These are phyloP conservation scores for Lyophyllum atratum DNA, from an alignment of 768 basidiomycete species.

Conservation along the genomic window DNA sequence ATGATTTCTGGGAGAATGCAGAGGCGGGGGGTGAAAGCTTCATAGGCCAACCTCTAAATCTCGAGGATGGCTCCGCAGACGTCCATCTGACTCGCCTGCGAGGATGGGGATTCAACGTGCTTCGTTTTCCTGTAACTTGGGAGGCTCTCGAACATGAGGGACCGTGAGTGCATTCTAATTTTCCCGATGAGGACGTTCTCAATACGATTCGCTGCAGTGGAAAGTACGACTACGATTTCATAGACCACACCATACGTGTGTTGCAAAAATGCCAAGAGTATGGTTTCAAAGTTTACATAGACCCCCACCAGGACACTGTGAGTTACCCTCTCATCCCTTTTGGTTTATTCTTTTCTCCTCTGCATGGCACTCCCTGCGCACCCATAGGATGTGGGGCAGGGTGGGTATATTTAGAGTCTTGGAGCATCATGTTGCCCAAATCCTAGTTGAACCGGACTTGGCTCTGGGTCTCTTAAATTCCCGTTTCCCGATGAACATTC, in stretches of 20 bases:
- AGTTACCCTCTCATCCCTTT: conserved; percentile 38
- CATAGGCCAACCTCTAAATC: conserved; percentile 72
- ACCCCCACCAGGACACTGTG: conserved; percentile 95
- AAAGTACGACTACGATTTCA: conserved; percentile 87
- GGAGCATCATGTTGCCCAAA: neutral
- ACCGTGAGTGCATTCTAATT: conserved; percentile 67
- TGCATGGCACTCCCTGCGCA: neutral
- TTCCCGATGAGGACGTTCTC: conserved; percentile 9
- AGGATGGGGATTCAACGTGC: conserved; percentile 92
- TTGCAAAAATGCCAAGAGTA: conserved; percentile 90
- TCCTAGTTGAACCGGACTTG: neutral
- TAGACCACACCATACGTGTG: conserved; percentile 87
- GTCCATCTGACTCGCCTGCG: conserved; percentile 81
- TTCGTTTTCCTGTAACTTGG: conserved; percentile 90
- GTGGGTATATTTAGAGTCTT: neutral
- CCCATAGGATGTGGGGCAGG: neutral
- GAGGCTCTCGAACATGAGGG: conserved; percentile 92
- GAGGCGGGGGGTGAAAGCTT: conserved; percentile 73
- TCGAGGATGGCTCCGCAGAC: conserved; percentile 86
- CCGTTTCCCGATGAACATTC: too few relatives aligned
- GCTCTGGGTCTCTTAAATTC: neutral
- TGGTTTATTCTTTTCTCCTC: neutral
- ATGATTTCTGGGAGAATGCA: conserved; percentile 82
- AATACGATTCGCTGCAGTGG: conserved; percentile 49
- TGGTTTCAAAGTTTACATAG: conserved; percentile 91